Percentiles rank a stretch among this genome's conserved stretches.
These are phyloP conservation scores for Colletotrichum nymphaeae DNA, from an alignment of 2,329 filamentous ascomycete genomes.

Conservation along the genomic window DNA sequence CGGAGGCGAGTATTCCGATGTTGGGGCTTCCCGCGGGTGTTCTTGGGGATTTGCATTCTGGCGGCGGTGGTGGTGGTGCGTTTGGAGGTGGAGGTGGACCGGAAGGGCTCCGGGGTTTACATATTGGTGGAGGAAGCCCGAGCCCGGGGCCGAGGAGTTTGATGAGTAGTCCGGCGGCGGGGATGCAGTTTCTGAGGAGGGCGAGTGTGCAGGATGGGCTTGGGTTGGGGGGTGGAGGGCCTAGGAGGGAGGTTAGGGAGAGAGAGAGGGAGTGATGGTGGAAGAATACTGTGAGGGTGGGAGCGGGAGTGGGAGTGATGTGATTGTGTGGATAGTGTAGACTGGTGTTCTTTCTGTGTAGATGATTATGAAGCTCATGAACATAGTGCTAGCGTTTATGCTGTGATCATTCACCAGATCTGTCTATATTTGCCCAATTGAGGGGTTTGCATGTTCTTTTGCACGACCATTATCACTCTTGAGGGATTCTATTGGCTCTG, in stretches of 20 bases:
- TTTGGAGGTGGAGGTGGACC: not conserved
- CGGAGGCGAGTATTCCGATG: slow-evolving; percentile 69
- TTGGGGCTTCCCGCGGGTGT: slow-evolving; percentile 69
- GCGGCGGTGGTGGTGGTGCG: not conserved
- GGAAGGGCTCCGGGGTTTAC: not conserved
- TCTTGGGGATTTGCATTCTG: slow-evolving; percentile 46
- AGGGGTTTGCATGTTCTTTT: too few relatives aligned
- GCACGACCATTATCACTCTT: too few relatives aligned
- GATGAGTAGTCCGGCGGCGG: slow-evolving; percentile 57
- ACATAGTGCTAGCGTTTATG: not conserved
- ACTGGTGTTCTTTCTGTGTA: not conserved
- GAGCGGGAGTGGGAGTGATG: not conserved
- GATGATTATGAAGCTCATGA: slow-evolving; percentile 19
- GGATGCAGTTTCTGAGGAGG: slow-evolving; percentile 56
- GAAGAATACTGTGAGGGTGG: not conserved
- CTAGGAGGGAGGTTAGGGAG: slow-evolving; percentile 20
- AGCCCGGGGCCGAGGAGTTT: slow-evolving; percentile 43
- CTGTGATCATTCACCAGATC: not conserved
- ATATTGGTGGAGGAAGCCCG: slow-evolving; percentile 28
- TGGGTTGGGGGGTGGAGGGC: slow-evolving; percentile 19
- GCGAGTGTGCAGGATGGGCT: slow-evolving; percentile 58
- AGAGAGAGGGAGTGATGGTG: slow-evolving; percentile 12
- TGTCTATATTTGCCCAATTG: too few relatives aligned
- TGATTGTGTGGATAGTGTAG: not conserved
- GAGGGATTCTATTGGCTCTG: too few relatives aligned